Base-by-base conservation (phyloP, 225 moss, liverwort and hornwort species). In the Neckera pumila region DNA sequence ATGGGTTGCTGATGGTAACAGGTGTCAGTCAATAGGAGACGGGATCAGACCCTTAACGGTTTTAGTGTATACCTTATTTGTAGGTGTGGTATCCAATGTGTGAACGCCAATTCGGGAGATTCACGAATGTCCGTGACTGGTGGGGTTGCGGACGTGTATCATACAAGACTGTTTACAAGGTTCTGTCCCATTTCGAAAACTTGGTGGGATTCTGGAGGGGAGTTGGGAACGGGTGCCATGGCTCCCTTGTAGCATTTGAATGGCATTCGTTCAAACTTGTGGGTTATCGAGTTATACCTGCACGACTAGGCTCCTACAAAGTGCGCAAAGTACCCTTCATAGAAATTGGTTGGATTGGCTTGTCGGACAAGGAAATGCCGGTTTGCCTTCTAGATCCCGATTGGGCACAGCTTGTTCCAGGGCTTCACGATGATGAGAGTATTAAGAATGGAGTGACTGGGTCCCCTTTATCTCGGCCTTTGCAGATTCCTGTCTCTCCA, bases 141-240 rank as follows among this genome's bases (percentile, higher is more conserved):
- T 92, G 94, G 81, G 82, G 88, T 69, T 88, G 93, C 25, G 95
- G 95, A 22, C 93, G 90, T 82, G 94, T 95, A 56, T 80, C 92
- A 56, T 97, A 94, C 92, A 95, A 94, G 89, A 91, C 92, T 89
- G 92, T 98, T 36, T 80, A 95, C 86, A 90, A 90, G 28, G 87
- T 97, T 31, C 73, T 97, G 82, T 90, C 88, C 71, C 95, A 94
- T 80, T 94, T 95, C 86, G 95, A 92, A 62, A 98, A 98, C 92
- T 84, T 98, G 88, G 90, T 97, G 51, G 98, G 98, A 58, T 98
- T 97, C 86, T 98, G 98, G 98, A 94, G 98, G 88, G 98, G 95
- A 80, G 98, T 96, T 74, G 97, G 93, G 33, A 96, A 92, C 26
- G 94, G 86, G 21, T 91, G 91, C 83, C 92, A 93, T 79, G 96